Evolutionary conservation across 2,329 filamentous ascomycete genomes (phyloP).

Genomic region (Calonectria fujianensis): DNA sequence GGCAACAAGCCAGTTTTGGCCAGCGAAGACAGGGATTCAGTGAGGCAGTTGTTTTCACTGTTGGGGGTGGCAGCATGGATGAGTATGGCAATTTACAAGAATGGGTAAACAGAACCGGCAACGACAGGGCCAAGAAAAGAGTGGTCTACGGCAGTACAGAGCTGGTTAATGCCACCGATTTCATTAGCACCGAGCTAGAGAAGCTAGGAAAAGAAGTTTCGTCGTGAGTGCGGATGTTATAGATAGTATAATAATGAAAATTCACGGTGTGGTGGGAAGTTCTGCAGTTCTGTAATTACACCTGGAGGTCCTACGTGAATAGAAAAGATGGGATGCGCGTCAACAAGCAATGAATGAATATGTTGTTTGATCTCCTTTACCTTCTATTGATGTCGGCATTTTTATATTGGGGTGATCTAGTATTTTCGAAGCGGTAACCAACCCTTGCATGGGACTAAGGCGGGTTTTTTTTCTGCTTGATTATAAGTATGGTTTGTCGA

Average conservation of each 20-base stretch:
- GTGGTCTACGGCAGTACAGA: slow-evolving; percentile 98
- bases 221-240: slow-evolving; percentile 51
- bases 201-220: slow-evolving; percentile 76
- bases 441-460: too few relatives aligned
- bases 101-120: slow-evolving; percentile 88
- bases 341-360: not conserved
- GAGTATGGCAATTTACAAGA: slow-evolving; percentile 98
- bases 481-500: too few relatives aligned
- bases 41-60: slow-evolving; percentile 94
- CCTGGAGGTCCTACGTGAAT: not conserved
- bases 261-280: not conserved
- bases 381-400: not conserved
- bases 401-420: too few relatives aligned
- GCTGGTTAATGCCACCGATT: slow-evolving; percentile 81
- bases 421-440: too few relatives aligned
- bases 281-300: not conserved
- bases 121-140: slow-evolving; percentile 81
- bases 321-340: not conserved
- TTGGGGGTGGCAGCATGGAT: slow-evolving; percentile 98
- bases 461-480: too few relatives aligned
- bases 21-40: slow-evolving; percentile 92
- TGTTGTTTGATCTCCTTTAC: not conserved
- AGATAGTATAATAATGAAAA: slow-evolving; percentile 51
- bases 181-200: slow-evolving; percentile 79
- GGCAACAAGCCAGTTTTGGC: slow-evolving; percentile 89